Base-by-base conservation (phyloP, 2,329 filamentous ascomycete genomes). In the Raffaelea ambrosiae region DNA sequence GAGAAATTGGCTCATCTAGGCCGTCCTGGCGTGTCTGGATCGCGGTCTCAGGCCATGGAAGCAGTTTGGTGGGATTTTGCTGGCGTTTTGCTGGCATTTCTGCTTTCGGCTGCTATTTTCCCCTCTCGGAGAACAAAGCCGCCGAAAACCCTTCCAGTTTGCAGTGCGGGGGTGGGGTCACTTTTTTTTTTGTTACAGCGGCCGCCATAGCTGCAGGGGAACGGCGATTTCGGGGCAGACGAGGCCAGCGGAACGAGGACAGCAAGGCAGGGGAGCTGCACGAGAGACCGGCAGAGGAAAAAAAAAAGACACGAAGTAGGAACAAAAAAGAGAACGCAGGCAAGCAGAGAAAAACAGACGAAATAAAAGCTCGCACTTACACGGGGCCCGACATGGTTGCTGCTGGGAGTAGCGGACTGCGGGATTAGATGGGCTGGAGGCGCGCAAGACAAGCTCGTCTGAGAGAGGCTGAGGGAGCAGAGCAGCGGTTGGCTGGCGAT, bases 371-470 rank as follows among this genome's bases (percentile, higher is more conserved):
- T 35, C 40, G 57, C 55, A 82, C 80, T 83, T 79, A 84, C 80
- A 81, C 78, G 69, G 80, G 68, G 66, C 76, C 76, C 74, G 77
- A 81, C 77, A 81, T 81, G 68, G 68, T 35, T 51, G 50, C 39
- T 42, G n/a, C 40, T 43, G 46, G 20, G 19, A 36, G 33, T 16
- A 40, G 44, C n/a, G 31, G 20, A 29, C 19, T n/a, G 14, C 8
- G 13, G 7, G 36, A 35, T 36, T 33, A 29, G 29, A 29, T 13
- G 26, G n/a, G 26, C 26, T 29, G 22, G 19, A 19, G 26, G 39
- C 16, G 36, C 18, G 29, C 21, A 39, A 43, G 20, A 29, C 33
- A 44, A 23, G 38, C 35, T 40, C 13, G 18, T 18, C 23, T 19
- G 26, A 18, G 5, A n/a, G 19, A 42, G 47, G 44, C 31, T 31